phyloP scores from a whole-genome alignment of 345 rosid species.

The Punica granatum region DNA sequence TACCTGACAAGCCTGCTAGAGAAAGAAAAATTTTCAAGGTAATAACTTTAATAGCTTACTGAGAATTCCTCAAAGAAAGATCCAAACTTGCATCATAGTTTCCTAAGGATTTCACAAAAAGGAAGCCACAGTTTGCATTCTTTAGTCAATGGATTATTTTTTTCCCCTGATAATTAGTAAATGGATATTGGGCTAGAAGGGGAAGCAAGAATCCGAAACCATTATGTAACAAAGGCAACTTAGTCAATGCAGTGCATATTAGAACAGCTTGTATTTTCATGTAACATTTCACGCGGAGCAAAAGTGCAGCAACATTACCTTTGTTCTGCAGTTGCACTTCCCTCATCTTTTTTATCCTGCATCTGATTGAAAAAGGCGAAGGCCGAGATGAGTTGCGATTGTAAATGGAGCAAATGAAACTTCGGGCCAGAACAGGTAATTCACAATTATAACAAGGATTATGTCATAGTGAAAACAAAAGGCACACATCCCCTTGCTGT shows the following conservation, averaged over 20 bases:
- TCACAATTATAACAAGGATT: neutral
- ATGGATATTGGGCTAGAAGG: neutral
- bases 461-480: neutral
- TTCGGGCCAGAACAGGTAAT: neutral
- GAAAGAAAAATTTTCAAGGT: neutral
- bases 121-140: neutral
- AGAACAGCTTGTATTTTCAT: too few relatives aligned
- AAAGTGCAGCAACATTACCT: slow-evolving; percentile 1
- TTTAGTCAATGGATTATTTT: neutral
- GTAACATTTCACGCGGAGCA: neutral
- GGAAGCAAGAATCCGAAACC: neutral
- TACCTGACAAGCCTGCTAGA: too few relatives aligned
- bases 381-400: neutral
- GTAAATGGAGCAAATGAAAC: neutral
- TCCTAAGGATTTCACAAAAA: neutral
- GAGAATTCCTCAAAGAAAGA: neutral
- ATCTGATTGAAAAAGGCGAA: neutral
- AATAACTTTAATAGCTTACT: neutral
- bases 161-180: too few relatives aligned
- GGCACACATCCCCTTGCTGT: neutral
- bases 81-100: neutral
- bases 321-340: neutral
- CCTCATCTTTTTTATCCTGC: slow-evolving; percentile 9
- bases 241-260: too few relatives aligned
- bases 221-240: too few relatives aligned